Evolutionary conservation across 2,329 filamentous ascomycete genomes (phyloP).

Genomic region (Septoria petroselini): DNA sequence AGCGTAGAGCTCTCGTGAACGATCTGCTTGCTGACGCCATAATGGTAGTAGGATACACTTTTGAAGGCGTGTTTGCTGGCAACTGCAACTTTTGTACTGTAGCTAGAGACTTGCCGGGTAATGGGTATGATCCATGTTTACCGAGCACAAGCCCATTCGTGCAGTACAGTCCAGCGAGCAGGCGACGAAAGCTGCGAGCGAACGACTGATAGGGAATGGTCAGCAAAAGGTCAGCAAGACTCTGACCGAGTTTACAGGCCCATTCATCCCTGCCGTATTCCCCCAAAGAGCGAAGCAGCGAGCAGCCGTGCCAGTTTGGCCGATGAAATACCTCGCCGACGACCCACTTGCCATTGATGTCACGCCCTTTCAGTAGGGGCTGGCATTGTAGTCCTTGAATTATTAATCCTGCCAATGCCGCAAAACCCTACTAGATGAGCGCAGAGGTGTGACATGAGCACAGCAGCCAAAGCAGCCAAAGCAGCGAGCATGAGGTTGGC

Average conservation of each 20-base stretch:
- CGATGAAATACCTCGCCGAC: neutral
- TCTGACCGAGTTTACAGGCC: neutral
- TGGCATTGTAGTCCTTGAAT: no score
- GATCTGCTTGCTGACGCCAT: constrained; percentile 42
- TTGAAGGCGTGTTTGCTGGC: neutral
- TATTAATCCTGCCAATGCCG: no score
- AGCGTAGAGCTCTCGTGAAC: constrained; percentile 41
- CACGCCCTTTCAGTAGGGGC: no score
- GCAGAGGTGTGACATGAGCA: no score
- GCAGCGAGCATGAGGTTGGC: no score
- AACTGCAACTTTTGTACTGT: neutral
- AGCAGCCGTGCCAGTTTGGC: neutral
- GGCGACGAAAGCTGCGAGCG: neutral
- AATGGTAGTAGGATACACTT: neutral
- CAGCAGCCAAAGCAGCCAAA: no score
- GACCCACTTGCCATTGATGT: no score
- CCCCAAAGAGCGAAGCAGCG: neutral
- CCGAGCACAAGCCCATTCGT: neutral
- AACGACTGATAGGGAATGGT: neutral
- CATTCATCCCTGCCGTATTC: neutral
- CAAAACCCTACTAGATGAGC: no score
- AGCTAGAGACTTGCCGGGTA: no score
- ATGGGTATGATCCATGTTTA: neutral
- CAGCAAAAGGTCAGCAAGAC: neutral
- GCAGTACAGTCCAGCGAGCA: neutral